These are phyloP conservation scores for Mycena indigotica DNA, from an alignment of 768 basidiomycete genomes.

Conservation along the genomic window DNA sequence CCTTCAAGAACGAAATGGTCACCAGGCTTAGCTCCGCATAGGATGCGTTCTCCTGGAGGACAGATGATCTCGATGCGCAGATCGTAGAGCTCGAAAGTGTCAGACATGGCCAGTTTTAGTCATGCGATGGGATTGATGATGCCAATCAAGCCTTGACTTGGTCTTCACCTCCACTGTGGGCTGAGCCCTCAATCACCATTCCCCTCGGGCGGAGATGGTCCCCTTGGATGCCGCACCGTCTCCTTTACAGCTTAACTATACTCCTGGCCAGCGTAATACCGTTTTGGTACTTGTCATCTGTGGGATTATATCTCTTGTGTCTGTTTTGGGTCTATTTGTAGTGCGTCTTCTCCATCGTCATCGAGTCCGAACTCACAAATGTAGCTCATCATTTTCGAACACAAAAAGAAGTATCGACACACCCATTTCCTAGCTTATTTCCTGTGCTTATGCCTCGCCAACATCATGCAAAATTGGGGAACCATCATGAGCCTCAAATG, in stretches of 20 bases:
- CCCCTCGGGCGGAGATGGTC: slow-evolving; percentile 4
- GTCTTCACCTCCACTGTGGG: slow-evolving; percentile 4
- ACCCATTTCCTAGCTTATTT: slow-evolving; percentile 27
- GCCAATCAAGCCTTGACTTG: no score
- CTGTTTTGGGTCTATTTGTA: slow-evolving; percentile 17
- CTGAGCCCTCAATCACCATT: no score
- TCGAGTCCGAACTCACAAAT: not conserved
- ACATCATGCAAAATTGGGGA: slow-evolving; percentile 23
- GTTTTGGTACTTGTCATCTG: slow-evolving; percentile 17
- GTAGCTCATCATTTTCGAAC: slow-evolving; percentile 10
- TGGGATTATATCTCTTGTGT: slow-evolving; percentile 21
- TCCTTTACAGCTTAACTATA: slow-evolving; percentile 7
- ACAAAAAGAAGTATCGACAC: slow-evolving; percentile 14
- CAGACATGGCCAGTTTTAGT: slow-evolving; percentile 1
- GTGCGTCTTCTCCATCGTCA: slow-evolving; percentile 5
- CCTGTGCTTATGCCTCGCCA: slow-evolving; percentile 23
- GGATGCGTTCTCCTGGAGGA: slow-evolving; percentile 54
- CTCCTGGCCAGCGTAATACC: slow-evolving; percentile 3
- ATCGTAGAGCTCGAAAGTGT: slow-evolving; percentile 66
- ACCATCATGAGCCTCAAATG: slow-evolving; percentile 23
- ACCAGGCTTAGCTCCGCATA: slow-evolving; percentile 66
- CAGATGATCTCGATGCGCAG: slow-evolving; percentile 65
- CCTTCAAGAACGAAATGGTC: slow-evolving; percentile 66
- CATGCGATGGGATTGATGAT: no score
- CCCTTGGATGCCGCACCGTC: not conserved